phyloP scores from a whole-genome alignment of 257 asterid genomes.

The Leptodermis oblonga region DNA sequence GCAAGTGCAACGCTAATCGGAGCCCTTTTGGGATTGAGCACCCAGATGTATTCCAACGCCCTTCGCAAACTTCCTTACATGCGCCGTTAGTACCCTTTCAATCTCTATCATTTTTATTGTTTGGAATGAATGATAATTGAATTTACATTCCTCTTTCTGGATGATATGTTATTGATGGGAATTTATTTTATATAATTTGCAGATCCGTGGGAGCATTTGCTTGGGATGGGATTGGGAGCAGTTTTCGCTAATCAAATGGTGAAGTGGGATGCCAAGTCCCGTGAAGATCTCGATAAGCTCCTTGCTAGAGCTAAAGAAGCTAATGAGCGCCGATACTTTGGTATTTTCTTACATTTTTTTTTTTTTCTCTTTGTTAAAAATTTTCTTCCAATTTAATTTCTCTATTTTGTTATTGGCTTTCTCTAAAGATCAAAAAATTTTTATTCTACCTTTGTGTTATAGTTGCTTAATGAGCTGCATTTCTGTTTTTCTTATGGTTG shows the following conservation, averaged over 20 bases:
- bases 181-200: conserved; percentile 3
- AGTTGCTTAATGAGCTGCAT: background rate
- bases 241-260: conserved; percentile 80
- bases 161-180: background rate
- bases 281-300: conserved; percentile 83
- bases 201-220: conserved; percentile 99
- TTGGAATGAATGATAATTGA: background rate
- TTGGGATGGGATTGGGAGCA: conserved; percentile 94
- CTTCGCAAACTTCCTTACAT: conserved; percentile 96
- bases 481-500: too few species aligned
- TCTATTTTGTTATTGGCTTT: background rate
- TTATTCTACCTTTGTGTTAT: too few species aligned
- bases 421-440: too few species aligned
- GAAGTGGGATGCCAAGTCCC: conserved; percentile 71
- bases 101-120: background rate
- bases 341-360: conserved; percentile 25
- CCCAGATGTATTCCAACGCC: conserved; percentile 98
- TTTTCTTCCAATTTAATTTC: background rate
- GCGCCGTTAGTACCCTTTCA: conserved; percentile 62
- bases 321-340: conserved; percentile 92
- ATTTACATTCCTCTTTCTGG: background rate
- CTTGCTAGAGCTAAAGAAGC: conserved; percentile 80
- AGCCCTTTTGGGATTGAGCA: conserved; percentile 75
- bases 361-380: background rate
- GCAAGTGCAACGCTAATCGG: conserved; percentile 79